Evolutionary conservation across 1,284 basidiomycete species (phyloP), one percentile per base, ranked within the genome.

Genomic region (Cutaneotrichosporon sp.): DNA sequence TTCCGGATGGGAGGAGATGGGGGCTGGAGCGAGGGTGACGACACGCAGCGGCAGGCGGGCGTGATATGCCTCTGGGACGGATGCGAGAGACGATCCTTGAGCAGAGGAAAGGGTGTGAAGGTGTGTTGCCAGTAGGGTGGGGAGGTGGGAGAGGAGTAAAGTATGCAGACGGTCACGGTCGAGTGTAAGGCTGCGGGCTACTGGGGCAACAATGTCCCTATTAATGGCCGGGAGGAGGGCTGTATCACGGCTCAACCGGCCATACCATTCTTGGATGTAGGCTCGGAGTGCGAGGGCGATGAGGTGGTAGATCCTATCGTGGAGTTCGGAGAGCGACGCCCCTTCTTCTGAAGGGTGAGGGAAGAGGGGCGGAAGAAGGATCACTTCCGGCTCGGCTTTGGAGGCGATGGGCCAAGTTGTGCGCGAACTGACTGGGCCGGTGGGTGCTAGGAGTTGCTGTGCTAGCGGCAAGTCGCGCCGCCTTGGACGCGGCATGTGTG

Each of bases 201-300:
- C 36, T 16, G 65, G 63, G 7, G 57, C 65, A 8, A 69, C 18
- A 13, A 68, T 38, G 47, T 56, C 61, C 16, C 31, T 9, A 52
- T 58, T 66, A 47, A 69, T 61, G 4, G 52, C 47, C 4, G 68
- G 68, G 7, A 69, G 57, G 16, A 65, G 42, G 8, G 69, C 57
- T 13, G 69, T 66, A 55, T 78, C 76, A 31, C 72, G 67, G 9
- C 74, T 71, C 56, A 80, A 65, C 16, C 67, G 65, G 21, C 64
- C 58, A 63, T 79, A 80, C 78, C 78, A 80, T 56, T 66, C 65
- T 31, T 65, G 64, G 21, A 77, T 65, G 64, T 76, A 76, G 18
- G 71, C 73, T 36, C 76, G 72, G 40, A 69, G 63, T 1, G 63
- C 53, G 47, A 69, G 65, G 14, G 65, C 68, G 16, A 65, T 6